phyloP scores from a whole-genome alignment of 257 asterid genomes.

The Salvia miltiorrhiza region DNA sequence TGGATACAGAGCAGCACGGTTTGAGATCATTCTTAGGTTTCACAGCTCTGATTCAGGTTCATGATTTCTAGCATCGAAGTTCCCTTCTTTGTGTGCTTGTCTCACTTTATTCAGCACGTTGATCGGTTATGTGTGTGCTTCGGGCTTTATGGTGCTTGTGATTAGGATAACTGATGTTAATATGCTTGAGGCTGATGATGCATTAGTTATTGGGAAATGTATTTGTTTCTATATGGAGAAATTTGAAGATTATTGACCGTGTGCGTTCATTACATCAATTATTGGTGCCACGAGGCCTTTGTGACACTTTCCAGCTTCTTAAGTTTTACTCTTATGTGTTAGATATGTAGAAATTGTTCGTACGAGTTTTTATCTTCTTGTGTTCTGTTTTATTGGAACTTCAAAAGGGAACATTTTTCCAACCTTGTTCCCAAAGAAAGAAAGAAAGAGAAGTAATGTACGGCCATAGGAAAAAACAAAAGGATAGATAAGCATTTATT shows the following conservation, averaged over 20 bases:
- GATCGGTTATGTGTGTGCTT: background rate
- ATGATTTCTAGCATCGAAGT: background rate
- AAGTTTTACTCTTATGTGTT: background rate
- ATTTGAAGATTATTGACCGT: background rate
- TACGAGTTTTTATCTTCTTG: background rate
- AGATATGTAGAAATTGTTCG: too few relatives aligned
- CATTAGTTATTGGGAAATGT: background rate
- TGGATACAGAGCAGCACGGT: conserved; percentile 94
- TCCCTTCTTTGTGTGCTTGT: background rate
- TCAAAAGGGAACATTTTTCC: background rate
- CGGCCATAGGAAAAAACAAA: background rate
- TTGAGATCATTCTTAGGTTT: conserved; percentile 85
- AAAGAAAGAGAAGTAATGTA: background rate
- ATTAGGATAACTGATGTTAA: background rate
- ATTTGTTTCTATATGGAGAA: background rate
- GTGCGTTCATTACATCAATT: background rate
- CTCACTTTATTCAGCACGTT: background rate
- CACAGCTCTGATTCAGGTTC: conserved; percentile 90
- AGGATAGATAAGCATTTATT: background rate
- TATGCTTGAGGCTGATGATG: background rate
- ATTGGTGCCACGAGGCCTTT: background rate
- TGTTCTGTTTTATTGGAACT: background rate
- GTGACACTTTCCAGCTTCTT: background rate
- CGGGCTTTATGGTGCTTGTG: background rate
- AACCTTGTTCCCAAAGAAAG: background rate